Evolutionary conservation across 768 basidiomycete species (phyloP).

Genomic region (Candolleomyces aberdarensis): DNA sequence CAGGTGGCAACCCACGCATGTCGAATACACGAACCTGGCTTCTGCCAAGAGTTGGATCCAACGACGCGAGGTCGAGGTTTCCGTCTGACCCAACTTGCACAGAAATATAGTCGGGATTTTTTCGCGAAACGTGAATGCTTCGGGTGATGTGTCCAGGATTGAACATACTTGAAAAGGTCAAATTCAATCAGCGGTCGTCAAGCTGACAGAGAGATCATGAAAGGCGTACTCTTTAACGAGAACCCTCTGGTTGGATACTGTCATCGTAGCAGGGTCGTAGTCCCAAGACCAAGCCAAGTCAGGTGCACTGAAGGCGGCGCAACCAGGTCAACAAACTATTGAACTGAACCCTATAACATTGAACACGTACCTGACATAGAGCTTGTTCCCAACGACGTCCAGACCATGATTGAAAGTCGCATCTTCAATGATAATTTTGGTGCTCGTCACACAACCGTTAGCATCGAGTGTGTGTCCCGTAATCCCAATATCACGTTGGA

Average conservation of each 20-base stretch:
- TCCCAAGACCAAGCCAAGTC: constrained; percentile 15
- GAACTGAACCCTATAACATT: background rate
- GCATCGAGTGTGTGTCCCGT: constrained; percentile 7
- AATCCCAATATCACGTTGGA: constrained; percentile 1
- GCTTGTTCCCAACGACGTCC: constrained; percentile 10
- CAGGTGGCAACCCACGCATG: background rate
- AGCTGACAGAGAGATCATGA: background rate
- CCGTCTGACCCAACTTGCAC: constrained; percentile 10
- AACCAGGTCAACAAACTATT: background rate
- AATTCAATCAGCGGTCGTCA: background rate
- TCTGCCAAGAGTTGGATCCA: background rate
- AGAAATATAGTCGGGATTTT: constrained; percentile 10
- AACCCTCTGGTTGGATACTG: constrained; percentile 9
- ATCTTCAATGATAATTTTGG: constrained; percentile 10
- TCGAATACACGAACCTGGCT: constrained; percentile 12
- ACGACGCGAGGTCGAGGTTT: constrained; percentile 10
- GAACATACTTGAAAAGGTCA: constrained; percentile 7
- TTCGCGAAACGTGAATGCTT: constrained; percentile 8
- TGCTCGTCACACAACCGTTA: constrained; percentile 14
- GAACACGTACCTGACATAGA: constrained; percentile 6
- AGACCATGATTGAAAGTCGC: constrained; percentile 12
- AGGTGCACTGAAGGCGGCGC: constrained; percentile 1
- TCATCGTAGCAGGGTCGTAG: constrained; percentile 13
- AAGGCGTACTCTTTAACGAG: constrained; percentile 12
- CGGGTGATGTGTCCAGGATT: constrained; percentile 12